A percentile compares a stretch with the other conserved stretches of the same genome.
These are phyloP conservation scores for Zygoascus bituminiphila DNA, from an alignment of 805 yeast genomes.

Conservation along the genomic window DNA sequence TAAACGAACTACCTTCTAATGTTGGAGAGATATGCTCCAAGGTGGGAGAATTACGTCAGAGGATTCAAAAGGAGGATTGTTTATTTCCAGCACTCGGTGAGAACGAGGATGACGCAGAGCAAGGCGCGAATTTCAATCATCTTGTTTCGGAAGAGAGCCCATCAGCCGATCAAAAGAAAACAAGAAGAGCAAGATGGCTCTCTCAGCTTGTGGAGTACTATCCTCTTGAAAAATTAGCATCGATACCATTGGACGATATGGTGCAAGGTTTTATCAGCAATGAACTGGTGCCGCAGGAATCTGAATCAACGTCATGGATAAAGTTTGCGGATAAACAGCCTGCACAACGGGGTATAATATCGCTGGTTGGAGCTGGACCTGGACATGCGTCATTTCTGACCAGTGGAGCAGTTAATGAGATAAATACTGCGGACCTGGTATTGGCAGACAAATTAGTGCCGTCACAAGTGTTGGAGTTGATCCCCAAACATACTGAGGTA, in stretches of 20 bases:
- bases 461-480: slow-evolving; percentile 68
- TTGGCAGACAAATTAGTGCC: slow-evolving; percentile 92
- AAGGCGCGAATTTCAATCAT: slow-evolving; percentile 48
- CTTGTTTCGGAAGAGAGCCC: slow-evolving; percentile 33
- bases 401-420: slow-evolving; percentile 73
- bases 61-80: slow-evolving; percentile 37
- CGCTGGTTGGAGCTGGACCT: slow-evolving; percentile 93
- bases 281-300: slow-evolving; percentile 6
- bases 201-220: slow-evolving; percentile 86
- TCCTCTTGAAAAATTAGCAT: slow-evolving; percentile 60
- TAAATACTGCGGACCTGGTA: slow-evolving; percentile 72
- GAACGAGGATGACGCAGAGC: slow-evolving; percentile 60
- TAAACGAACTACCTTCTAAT: slow-evolving; percentile 52
- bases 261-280: slow-evolving; percentile 33
- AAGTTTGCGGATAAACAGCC: not conserved
- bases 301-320: not conserved
- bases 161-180: slow-evolving; percentile 32
- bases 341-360: slow-evolving; percentile 44
- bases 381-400: slow-evolving; percentile 80
- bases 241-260: slow-evolving; percentile 52
- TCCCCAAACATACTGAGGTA: slow-evolving; percentile 63
- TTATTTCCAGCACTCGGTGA: slow-evolving; percentile 25
- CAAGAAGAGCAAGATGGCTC: slow-evolving; percentile 68
- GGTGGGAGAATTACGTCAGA: slow-evolving; percentile 57
- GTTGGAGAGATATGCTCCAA: slow-evolving; percentile 60